Evolutionary conservation across 108 stramenopile genomes (phyloP), one percentile per base, ranked within the genome.

Genomic region (Cyclotella choctawhatcheeana): DNA sequence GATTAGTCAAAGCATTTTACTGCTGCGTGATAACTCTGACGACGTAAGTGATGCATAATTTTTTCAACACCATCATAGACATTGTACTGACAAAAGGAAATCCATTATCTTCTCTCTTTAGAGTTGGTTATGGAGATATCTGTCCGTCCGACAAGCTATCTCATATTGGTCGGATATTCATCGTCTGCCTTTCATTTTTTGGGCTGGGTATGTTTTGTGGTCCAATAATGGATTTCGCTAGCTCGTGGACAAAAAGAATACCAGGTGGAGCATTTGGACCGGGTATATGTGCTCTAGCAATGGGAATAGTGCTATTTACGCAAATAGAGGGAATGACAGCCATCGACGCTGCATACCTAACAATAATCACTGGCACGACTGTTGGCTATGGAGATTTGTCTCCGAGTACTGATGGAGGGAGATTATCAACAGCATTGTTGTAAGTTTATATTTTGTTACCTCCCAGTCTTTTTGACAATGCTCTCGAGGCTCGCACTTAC

Each of bases 161-260:
- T 27, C 27, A 63, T 13, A 18, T 64, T 5, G 86, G 86, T 44
- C 26, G 61, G 55, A 22, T 82, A 17, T 87, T 87, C 52, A 65
- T 87, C 31, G 50, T 77, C 0, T 18, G 70, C n/a, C 58, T 82
- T 25, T 67, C 80, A 5, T 74, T 87, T 26, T 59, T 35, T 67
- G 86, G 86, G 22, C 61, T 87, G 24, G 86, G 86, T 5, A 81
- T 87, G 48, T 84, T 87, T 60, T 82, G 83, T 58, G 86, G 86
- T 29, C 86, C 86, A 48, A 65, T 87, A 4, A 68, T 87, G 71
- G 69, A 56, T 13, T 37, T 84, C 47, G 61, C 86, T 18, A 74
- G 81, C 6, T 79, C 81, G 0, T 87, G 86, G 86, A 69, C 47
- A n/a, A 45, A 69, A 1, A 55, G 58, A 29, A 67, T 84, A 24